Evolutionary conservation across 1,284 basidiomycete genomes (phyloP).

Genomic region (Puccinia horiana): DNA sequence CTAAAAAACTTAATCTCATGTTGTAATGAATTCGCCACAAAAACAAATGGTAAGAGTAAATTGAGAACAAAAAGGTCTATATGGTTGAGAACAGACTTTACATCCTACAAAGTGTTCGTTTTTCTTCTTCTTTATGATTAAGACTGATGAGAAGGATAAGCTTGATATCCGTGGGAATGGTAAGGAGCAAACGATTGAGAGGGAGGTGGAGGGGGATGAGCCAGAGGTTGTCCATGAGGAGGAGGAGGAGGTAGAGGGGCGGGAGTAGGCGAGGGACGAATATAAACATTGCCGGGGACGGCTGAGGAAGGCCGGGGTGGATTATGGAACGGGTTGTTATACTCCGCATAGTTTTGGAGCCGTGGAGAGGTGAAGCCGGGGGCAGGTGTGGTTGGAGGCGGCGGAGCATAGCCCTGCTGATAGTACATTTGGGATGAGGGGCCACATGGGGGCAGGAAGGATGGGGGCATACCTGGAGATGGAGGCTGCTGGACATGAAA

Average conservation of each 20-base stretch:
- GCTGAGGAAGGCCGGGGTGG: not conserved
- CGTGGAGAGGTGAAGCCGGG: not conserved
- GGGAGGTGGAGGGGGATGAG: not conserved
- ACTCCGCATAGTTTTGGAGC: constrained; percentile 1
- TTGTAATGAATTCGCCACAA: too few species aligned
- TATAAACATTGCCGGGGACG: constrained; percentile 10
- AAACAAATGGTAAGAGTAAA: too few species aligned
- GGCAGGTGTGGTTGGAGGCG: not conserved
- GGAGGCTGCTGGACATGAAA: not conserved
- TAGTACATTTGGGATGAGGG: constrained; percentile 9
- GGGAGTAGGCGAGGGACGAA: constrained; percentile 13
- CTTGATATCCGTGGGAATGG: constrained; percentile 9
- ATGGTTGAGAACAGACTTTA: not conserved
- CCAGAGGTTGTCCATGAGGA: constrained; percentile 20
- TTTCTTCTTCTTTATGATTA: not conserved
- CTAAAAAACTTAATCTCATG: too few species aligned
- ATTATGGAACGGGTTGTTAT: constrained; percentile 13
- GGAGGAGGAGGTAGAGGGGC: constrained; percentile 30
- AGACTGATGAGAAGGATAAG: constrained; percentile 13
- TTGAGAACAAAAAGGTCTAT: too few species aligned
- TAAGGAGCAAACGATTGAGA: not conserved
- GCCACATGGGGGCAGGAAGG: not conserved
- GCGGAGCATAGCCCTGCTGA: constrained; percentile 6
- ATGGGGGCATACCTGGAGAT: constrained; percentile 7
- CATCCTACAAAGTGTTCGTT: not conserved